These are phyloP conservation scores for Rhytidhysteron rufulum DNA, from an alignment of 2,329 filamentous ascomycete species.

Conservation along the genomic window DNA sequence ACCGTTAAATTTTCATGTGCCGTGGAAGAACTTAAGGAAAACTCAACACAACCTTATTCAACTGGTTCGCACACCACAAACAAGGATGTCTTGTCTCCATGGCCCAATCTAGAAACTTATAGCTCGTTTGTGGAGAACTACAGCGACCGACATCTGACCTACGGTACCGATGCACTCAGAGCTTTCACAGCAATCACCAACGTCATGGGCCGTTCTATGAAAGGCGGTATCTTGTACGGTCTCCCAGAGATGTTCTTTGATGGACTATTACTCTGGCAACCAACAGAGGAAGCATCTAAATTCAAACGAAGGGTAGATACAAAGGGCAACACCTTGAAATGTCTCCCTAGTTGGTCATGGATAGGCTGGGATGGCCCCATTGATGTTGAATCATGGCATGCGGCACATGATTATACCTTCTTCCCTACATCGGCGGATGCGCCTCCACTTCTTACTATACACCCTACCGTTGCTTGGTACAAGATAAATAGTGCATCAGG, in stretches of 20 bases:
- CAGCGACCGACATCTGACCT: conserved; percentile 1
- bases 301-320: neutral
- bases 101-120: neutral
- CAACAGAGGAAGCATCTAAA: neutral
- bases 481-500: no score
- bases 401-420: no score
- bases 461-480: no score
- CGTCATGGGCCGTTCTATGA: neutral
- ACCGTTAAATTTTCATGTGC: conserved; percentile 15
- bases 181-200: conserved; percentile 5
- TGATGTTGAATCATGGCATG: no score
- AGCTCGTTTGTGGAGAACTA: neutral
- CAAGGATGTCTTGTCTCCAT: no score
- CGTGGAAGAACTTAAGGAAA: no score
- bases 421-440: no score
- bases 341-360: conserved; percentile 4
- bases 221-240: conserved; percentile 4
- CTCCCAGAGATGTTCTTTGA: conserved; percentile 7
- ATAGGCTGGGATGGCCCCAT: conserved; percentile 4
- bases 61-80: no score
- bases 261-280: conserved; percentile 3
- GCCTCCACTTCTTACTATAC: no score
- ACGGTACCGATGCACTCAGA: conserved; percentile 2
- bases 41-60: no score
- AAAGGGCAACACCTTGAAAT: no score